A percentile compares a stretch with the other conserved stretches of the same genome.
These are phyloP conservation scores for Xylaria sp. DNA, from an alignment of 2,329 filamentous ascomycete species.

Conservation along the genomic window DNA sequence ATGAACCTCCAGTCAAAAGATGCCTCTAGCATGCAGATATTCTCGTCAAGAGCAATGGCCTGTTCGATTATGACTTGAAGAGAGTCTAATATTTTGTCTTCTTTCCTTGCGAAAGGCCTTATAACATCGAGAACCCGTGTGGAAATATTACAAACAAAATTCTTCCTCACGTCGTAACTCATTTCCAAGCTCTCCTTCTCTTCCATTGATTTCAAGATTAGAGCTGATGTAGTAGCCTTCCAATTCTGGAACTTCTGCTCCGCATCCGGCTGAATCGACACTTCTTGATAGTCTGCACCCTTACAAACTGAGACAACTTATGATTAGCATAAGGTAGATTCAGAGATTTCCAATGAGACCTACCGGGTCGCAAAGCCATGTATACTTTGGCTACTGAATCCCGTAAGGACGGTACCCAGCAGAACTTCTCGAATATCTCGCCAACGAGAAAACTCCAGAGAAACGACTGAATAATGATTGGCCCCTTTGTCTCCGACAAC, in stretches of 20 bases:
- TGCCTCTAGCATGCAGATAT: background rate
- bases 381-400: background rate
- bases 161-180: background rate
- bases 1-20: background rate
- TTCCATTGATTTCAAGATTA: background rate
- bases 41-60: background rate
- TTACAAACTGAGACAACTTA: background rate
- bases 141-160: background rate
- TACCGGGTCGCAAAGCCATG: background rate
- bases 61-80: background rate
- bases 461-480: conserved; percentile 7
- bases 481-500: background rate
- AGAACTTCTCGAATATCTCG: background rate
- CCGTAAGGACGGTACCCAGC: background rate
- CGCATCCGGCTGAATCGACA: background rate
- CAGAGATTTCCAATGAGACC: background rate
- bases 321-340: background rate
- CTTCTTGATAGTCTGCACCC: too few species aligned
- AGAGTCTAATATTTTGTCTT: too few species aligned
- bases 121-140: background rate
- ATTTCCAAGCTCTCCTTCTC: background rate
- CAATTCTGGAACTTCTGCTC: background rate
- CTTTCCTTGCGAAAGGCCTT: background rate
- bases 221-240: background rate
- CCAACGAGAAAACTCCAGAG: background rate